phyloP scores from a whole-genome alignment of 345 rosid species.

The Dipteronia dyeriana region DNA sequence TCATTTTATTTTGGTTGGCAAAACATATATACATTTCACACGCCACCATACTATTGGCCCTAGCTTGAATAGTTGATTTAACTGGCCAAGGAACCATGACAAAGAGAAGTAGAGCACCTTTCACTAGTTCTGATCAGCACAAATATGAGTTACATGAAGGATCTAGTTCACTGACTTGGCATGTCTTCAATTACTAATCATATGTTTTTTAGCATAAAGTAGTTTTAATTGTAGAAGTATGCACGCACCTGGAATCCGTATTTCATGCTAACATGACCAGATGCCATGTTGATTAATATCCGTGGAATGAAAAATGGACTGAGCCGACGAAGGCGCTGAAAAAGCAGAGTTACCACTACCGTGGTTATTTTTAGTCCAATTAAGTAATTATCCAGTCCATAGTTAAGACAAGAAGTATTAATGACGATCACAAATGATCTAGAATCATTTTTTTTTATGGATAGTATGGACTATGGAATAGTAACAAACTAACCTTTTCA shows the following conservation, averaged over 20 bases:
- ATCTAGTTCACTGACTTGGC: neutral
- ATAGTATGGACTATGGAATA: conserved; percentile 14
- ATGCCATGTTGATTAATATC: conserved; percentile 93
- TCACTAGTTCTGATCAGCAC: neutral
- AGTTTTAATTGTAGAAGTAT: neutral
- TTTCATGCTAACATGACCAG: conserved; percentile 96
- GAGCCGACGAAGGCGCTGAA: conserved; percentile 81
- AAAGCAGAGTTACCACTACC: conserved; percentile 18
- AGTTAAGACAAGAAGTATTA: conserved; percentile 1
- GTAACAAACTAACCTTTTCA: conserved; percentile 63
- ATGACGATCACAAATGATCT: neutral
- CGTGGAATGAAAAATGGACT: conserved; percentile 96
- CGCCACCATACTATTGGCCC: conserved; percentile 4
- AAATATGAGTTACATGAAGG: neutral
- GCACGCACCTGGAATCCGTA: conserved; percentile 87
- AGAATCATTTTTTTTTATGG: conserved; percentile 1
- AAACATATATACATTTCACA: neutral
- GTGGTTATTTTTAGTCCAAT: conserved; percentile 16
- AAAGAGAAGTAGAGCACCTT: conserved; percentile 3
- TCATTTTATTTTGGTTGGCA: neutral
- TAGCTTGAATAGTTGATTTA: conserved; percentile 7
- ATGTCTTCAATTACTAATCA: conserved; percentile 13
- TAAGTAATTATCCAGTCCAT: conserved; percentile 6
- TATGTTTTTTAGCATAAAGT: neutral
- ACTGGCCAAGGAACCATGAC: neutral